Percentiles rank a stretch among this genome's conserved stretches.
Evolutionary conservation across 345 rosid species (phyloP).

Genomic region (Eucalyptus tenuipes): DNA sequence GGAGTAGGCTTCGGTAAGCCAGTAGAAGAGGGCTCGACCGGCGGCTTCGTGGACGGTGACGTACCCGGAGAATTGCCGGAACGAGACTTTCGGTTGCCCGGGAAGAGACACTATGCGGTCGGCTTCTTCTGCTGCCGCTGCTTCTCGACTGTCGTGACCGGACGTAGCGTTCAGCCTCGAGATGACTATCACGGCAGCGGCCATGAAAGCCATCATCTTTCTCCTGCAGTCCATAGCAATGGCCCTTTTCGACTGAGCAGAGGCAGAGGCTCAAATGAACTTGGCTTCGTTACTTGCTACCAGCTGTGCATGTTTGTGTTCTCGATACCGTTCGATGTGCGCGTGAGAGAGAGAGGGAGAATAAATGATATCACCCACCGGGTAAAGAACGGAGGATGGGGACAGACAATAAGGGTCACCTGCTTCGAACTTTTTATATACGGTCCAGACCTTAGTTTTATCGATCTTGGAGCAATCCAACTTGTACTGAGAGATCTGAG

Average conservation of each 20-base stretch:
- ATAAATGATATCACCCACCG: neutral
- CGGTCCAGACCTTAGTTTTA: neutral
- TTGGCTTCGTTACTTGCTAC: neutral
- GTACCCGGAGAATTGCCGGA: conserved; percentile 90
- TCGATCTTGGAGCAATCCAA: neutral
- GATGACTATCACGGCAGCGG: neutral
- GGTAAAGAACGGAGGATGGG: neutral
- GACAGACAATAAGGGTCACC: neutral
- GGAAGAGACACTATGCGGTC: conserved; percentile 79
- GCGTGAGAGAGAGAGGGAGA: neutral
- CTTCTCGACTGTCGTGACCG: neutral
- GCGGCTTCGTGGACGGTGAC: conserved; percentile 51
- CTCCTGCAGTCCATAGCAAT: neutral
- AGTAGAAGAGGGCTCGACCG: conserved; percentile 90
- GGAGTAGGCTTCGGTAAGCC: conserved; percentile 76
- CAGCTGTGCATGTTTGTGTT: neutral
- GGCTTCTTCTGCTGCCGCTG: conserved; percentile 20
- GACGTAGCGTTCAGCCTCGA: neutral
- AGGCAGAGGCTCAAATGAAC: neutral
- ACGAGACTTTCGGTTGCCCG: conserved; percentile 82
- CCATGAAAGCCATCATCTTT: neutral
- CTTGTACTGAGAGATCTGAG: neutral
- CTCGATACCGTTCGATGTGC: neutral
- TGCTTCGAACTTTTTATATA: neutral
- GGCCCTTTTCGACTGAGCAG: neutral